Conservation (phyloP, 225 moss, liverwort and hornwort genomes). For the Anthoceros angustus region DNA sequence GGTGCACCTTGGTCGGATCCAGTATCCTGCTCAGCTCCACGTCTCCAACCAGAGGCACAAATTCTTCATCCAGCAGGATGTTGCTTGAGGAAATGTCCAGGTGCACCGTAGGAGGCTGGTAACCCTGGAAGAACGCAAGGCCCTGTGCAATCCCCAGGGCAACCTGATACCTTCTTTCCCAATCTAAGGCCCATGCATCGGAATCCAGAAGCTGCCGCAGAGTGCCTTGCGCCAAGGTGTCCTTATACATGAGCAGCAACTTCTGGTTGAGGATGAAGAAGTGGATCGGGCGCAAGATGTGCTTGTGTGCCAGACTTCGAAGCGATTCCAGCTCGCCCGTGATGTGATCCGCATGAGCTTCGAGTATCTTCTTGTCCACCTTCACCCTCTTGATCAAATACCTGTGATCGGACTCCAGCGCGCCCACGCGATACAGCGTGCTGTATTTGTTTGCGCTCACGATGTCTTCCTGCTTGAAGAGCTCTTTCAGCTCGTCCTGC, state of each 20-base stretch:
- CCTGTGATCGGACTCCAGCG: neutral
- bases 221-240: neutral
- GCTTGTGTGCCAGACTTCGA: neutral
- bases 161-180: slow-evolving; percentile 40
- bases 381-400: slow-evolving; percentile 3
- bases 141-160: slow-evolving; percentile 37
- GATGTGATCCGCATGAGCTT: neutral
- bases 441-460: slow-evolving; percentile 1
- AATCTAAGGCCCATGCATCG: slow-evolving; percentile 30
- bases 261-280: neutral
- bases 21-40: slow-evolving; percentile 46
- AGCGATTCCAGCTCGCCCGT: neutral
- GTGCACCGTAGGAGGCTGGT: slow-evolving; percentile 37
- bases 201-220: neutral
- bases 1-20: slow-evolving; percentile 22
- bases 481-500: neutral
- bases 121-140: slow-evolving; percentile 35
- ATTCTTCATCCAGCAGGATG: slow-evolving; percentile 35
- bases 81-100: slow-evolving; percentile 47
- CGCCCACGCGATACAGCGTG: neutral
- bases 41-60: slow-evolving; percentile 38
- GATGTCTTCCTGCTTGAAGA: neutral
- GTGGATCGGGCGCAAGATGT: neutral
- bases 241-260: slow-evolving; percentile 3
- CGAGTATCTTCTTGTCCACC: neutral